A percentile compares a stretch with the other conserved stretches of the same genome.
These are phyloP conservation scores for Boletales sp. DNA, from an alignment of 768 basidiomycete genomes.

Conservation along the genomic window DNA sequence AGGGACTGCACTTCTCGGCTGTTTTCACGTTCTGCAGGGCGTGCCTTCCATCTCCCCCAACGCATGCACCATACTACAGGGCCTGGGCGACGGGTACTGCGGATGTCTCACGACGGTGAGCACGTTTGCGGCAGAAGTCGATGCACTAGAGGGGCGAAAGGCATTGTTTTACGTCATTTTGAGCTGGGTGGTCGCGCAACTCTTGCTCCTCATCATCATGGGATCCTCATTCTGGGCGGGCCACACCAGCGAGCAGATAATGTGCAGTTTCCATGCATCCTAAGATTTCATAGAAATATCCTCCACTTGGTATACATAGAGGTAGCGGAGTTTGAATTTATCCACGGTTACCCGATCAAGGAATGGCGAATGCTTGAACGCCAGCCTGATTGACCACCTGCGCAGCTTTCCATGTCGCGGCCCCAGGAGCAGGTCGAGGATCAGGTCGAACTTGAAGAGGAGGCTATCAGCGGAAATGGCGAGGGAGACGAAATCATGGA, in stretches of 20 bases:
- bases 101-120: conserved; percentile 93
- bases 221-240: conserved; percentile 62
- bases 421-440: conserved; percentile 40
- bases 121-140: conserved; percentile 84
- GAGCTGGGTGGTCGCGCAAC: conserved; percentile 70
- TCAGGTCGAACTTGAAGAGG: conserved; percentile 57
- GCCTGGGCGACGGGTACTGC: conserved; percentile 88
- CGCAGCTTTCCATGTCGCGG: conserved; percentile 35
- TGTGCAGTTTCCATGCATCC: conserved; percentile 42
- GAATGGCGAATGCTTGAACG: conserved; percentile 10
- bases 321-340: conserved; percentile 30
- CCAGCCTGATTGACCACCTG: conserved; percentile 22
- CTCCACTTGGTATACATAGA: neutral
- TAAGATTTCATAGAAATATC: neutral
- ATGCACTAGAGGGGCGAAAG: conserved; percentile 50
- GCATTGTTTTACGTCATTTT: conserved; percentile 64
- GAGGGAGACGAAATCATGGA: conserved; percentile 81
- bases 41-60: conserved; percentile 37
- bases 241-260: conserved; percentile 40
- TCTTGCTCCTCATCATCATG: conserved; percentile 66
- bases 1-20: conserved; percentile 81
- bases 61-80: conserved; percentile 74
- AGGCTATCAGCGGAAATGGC: conserved; percentile 52
- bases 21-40: conserved; percentile 69
- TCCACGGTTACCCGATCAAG: conserved; percentile 27